These are phyloP conservation scores for Volutella citrinella DNA, from an alignment of 2,329 filamentous ascomycete species.

Conservation along the genomic window DNA sequence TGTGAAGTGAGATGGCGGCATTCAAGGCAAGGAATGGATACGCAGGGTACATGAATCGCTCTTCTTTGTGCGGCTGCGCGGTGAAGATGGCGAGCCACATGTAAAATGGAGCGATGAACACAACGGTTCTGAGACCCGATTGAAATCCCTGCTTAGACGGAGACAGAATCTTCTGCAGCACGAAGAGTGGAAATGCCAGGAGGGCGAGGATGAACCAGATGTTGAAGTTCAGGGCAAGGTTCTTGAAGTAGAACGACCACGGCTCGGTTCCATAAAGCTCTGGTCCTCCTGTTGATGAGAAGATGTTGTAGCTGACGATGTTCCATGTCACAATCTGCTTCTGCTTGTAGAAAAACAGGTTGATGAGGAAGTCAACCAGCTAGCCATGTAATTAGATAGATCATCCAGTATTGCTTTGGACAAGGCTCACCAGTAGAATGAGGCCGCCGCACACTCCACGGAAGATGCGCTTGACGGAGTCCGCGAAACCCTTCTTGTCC, in stretches of 20 bases:
- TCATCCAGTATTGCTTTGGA: no score
- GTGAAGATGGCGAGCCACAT: conserved; percentile 93
- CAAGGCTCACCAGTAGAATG: conserved; percentile 62
- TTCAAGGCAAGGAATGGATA: conserved; percentile 91
- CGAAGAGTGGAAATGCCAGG: conserved; percentile 68
- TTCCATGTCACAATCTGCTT: conserved; percentile 79
- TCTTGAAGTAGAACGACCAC: conserved; percentile 95
- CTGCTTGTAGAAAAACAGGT: conserved; percentile 83
- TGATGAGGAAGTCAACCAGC: conserved; percentile 67
- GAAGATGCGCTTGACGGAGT: conserved; percentile 58
- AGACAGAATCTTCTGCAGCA: conserved; percentile 67
- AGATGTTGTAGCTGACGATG: conserved; percentile 94
- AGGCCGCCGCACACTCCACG: conserved; percentile 67
- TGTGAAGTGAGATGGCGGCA: conserved; percentile 79
- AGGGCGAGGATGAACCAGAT: conserved; percentile 85
- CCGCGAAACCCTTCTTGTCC: conserved; percentile 56
- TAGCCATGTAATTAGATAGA: no score
- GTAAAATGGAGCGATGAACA: conserved; percentile 85
- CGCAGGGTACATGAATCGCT: conserved; percentile 96
- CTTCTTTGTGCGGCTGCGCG: conserved; percentile 92
- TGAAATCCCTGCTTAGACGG: conserved; percentile 61
- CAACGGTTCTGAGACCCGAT: conserved; percentile 69
- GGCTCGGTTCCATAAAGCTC: conserved; percentile 94
- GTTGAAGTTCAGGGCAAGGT: conserved; percentile 91
- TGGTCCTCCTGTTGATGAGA: conserved; percentile 77